Percentiles rank a stretch among this genome's conserved stretches.
Evolutionary conservation across 2,329 filamentous ascomycete genomes (phyloP).

Genomic region (Teratosphaeria epicoccoides): DNA sequence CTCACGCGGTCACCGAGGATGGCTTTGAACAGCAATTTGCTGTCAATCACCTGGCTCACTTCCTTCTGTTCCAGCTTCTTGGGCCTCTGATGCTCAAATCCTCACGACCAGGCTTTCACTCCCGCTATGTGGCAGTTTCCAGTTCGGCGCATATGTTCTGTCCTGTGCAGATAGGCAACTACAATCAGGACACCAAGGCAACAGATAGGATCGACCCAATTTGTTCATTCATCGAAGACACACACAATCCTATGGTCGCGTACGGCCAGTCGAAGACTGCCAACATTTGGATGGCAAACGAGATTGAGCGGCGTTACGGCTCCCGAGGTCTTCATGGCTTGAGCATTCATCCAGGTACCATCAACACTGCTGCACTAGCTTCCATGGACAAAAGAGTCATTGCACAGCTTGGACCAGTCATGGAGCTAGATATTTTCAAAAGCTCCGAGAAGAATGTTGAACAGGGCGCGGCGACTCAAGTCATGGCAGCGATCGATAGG

Average conservation of each 20-base stretch:
- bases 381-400: slow-evolving; percentile 9
- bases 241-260: slow-evolving; percentile 10
- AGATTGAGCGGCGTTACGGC: slow-evolving; percentile 43
- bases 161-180: slow-evolving; percentile 20
- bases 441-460: slow-evolving; percentile 17
- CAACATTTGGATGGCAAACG: slow-evolving; percentile 41
- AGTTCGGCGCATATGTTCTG: slow-evolving; percentile 33
- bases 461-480: slow-evolving; percentile 40
- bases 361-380: slow-evolving; percentile 15
- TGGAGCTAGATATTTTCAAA: slow-evolving; percentile 4
- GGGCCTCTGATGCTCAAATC: slow-evolving; percentile 33
- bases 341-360: slow-evolving; percentile 38
- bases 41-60: slow-evolving; percentile 45
- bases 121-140: slow-evolving; percentile 39
- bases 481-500: slow-evolving; percentile 34
- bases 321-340: slow-evolving; percentile 33
- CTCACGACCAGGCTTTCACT: slow-evolving; percentile 28
- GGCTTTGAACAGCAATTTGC: slow-evolving; percentile 44
- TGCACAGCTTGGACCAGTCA: background rate
- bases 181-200: slow-evolving; percentile 25
- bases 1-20: slow-evolving; percentile 31
- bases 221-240: background rate
- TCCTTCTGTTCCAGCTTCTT: slow-evolving; percentile 44
- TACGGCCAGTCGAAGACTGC: slow-evolving; percentile 17
- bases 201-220: slow-evolving; percentile 5